These are phyloP conservation scores for Candida caryicola DNA, from an alignment of 805 yeast species.

Conservation along the genomic window DNA sequence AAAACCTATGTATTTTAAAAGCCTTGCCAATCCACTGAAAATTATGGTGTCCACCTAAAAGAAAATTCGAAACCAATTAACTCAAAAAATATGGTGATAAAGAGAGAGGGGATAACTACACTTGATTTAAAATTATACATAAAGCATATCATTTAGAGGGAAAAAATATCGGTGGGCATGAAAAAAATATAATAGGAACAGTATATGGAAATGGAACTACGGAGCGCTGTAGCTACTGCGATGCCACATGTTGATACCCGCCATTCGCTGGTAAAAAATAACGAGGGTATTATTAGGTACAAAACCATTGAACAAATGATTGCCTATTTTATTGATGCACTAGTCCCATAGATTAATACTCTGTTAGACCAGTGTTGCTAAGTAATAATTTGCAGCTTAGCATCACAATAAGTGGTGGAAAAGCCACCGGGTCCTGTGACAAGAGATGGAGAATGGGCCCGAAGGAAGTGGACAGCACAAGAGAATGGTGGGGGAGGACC, in stretches of 20 bases:
- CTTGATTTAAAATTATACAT: not conserved
- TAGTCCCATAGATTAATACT: too few relatives aligned
- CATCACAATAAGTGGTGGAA: not conserved
- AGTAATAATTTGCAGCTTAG: not conserved
- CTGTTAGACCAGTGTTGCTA: not conserved
- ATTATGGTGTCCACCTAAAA: not conserved
- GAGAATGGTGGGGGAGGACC: too few relatives aligned
- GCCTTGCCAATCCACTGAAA: not conserved
- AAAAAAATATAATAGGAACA: not conserved
- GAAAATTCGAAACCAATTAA: not conserved
- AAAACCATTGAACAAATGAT: too few relatives aligned
- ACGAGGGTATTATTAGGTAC: too few relatives aligned
- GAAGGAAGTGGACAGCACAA: too few relatives aligned
- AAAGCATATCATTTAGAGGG: not conserved
- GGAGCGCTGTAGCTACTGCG: not conserved
- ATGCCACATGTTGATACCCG: not conserved
- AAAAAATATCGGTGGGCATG: not conserved
- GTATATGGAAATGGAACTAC: not conserved
- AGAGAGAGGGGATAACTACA: not conserved
- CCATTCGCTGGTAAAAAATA: too few relatives aligned
- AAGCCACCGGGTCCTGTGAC: too few relatives aligned
- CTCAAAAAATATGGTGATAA: not conserved
- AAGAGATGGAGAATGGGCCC: too few relatives aligned
- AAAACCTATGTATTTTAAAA: conserved; percentile 8
- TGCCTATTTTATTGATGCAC: too few relatives aligned